Evolutionary conservation across 2,329 filamentous ascomycete genomes (phyloP).

Genomic region (Ophiocordyceps camponoti-saundersi): DNA sequence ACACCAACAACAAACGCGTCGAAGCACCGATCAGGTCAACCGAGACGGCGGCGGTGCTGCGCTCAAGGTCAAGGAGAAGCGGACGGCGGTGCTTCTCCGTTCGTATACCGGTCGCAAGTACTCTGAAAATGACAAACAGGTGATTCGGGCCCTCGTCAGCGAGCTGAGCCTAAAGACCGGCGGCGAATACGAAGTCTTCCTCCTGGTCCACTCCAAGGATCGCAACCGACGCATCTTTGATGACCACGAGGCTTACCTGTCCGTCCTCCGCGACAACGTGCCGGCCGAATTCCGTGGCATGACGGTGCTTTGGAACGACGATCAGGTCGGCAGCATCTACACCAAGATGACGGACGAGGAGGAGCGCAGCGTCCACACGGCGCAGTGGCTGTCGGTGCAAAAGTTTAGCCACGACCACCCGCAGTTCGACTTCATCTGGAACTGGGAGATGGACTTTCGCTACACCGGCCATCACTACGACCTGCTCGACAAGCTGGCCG

Average conservation of each 20-base stretch:
- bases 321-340: slow-evolving; percentile 62
- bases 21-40: neutral
- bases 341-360: slow-evolving; percentile 49
- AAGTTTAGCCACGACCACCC: slow-evolving; percentile 61
- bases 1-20: neutral
- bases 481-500: slow-evolving; percentile 46
- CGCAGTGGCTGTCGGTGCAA: slow-evolving; percentile 58
- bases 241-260: slow-evolving; percentile 39
- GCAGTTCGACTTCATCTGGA: slow-evolving; percentile 71
- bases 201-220: slow-evolving; percentile 66
- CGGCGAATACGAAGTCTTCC: slow-evolving; percentile 64
- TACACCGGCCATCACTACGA: slow-evolving; percentile 73
- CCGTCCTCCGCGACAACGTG: slow-evolving; percentile 42
- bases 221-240: slow-evolving; percentile 38
- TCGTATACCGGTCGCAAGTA: slow-evolving; percentile 62
- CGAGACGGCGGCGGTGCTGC: neutral
- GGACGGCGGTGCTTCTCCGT: slow-evolving; percentile 61
- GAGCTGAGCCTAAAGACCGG: slow-evolving; percentile 62
- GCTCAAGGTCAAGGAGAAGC: slow-evolving; percentile 19
- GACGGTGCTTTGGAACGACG: slow-evolving; percentile 57
- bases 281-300: slow-evolving; percentile 55
- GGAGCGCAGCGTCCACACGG: slow-evolving; percentile 35
- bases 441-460: slow-evolving; percentile 73
- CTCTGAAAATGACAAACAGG: slow-evolving; percentile 62
- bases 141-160: slow-evolving; percentile 61